Evolutionary conservation across 2,329 filamentous ascomycete species (phyloP), one percentile per base, ranked within the genome.

Genomic region (Neonectria faginata): DNA sequence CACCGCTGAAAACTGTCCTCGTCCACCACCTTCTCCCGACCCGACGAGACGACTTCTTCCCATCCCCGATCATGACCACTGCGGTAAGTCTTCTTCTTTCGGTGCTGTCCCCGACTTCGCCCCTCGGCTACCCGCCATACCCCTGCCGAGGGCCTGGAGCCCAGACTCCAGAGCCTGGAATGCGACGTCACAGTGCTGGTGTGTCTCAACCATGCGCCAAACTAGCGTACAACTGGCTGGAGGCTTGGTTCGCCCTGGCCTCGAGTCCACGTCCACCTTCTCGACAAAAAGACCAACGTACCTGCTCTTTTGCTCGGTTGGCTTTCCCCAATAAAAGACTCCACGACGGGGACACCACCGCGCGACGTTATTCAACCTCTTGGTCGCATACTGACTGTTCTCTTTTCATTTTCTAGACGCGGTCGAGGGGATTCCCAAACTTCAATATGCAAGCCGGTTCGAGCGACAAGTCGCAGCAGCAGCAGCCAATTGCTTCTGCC

Each of bases 381-480:
- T 65, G 51, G 22, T 55, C 50, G 57, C 58, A 61, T 68, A 63
- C 73, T 76, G 57, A 76, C 63, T 48, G 42, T 64, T 62, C 44
- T 64, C 20, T 56, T 53, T 48, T 16, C 39, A 57, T 48, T 58
- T 44, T 61, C 52, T 68, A 83, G 80, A 69, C 76, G 65, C 77
- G 78, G 70, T 70, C 76, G 64, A 79, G 77, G 73, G 77, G 76
- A 64, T 82, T 82, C 67, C 70, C 78, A 50, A 78, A 74, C 70
- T 77, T 79, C 73, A 73, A 70, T 76, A 79, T 79, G 78, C 70
- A 77, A 59, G 63, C 76, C 53, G 71, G 70, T 60, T 72, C 76
- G 42, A 72, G 65, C 73, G 74, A 77, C 53, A 75, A 75, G 69
- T 63, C 62, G 54, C 55, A 73, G 63, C 69, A 76, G 57, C 79